Evolutionary conservation across 345 rosid species (phyloP), one percentile per base, ranked within the genome.

Genomic region (Corchorus capsularis): DNA sequence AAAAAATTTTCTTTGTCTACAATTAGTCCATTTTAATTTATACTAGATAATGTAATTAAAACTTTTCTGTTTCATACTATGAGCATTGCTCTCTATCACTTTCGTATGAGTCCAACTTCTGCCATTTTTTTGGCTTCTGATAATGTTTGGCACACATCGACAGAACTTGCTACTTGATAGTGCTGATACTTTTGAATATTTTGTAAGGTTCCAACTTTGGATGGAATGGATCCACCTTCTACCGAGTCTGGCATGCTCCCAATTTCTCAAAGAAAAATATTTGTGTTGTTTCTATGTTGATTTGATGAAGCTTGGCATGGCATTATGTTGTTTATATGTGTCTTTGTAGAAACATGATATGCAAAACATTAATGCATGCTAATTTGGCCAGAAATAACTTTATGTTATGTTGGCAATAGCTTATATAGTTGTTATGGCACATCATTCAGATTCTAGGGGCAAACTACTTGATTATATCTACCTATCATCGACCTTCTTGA

Each of bases 141-240:
- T 37, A 1, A 19, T 68, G 27, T 11, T 52, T 27, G 35, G 56
- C 76, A 20, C 57, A 54, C 59, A 16, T 55, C 43, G 56, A 20
- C 37, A 34, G 37, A 8, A 68, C 64, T 77, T 55, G 69, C 59
- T 64, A 74, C 57, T 22, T 5, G 39, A 41, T 43, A 22, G 73
- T 52, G 39, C 46, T 78, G 5, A 61, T 79, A 7, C 47, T 68
- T 77, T 43, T 43, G 35, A 73, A 60, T 74, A 5, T 77, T 56
- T 78, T 81, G 85, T 92, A 92, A 97, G 97, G 98, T 68, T 89
- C 97, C 75, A 78, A 90, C 93, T 88, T 94, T 16, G 99, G 99
- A 81, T 96, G 93, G 93, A 96, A 96, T 64, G 99, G 99, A 65
- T 71, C 92, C 41, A 96, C 97, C 81, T 86, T 96, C 87, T 27